Evolutionary conservation across 2,329 filamentous ascomycete species (phyloP), one percentile per base, ranked within the genome.

Genomic region (Lecanicillium sp.): DNA sequence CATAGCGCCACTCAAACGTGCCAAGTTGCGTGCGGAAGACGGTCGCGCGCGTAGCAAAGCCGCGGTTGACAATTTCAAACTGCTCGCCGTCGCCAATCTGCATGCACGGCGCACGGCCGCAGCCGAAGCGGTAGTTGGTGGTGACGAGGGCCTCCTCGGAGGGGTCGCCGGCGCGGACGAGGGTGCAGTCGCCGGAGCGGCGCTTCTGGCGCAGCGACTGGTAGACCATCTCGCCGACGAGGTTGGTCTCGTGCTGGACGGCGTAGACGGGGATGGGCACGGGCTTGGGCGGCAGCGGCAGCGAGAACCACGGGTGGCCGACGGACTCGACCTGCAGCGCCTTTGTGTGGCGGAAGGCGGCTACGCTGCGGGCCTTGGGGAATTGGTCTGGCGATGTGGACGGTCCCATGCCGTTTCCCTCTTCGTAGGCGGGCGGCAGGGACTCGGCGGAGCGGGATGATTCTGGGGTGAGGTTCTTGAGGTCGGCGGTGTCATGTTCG

Each of bases 81-180:
- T 55, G 53, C 5, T 59, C 51, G 13, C 47, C 14, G 31, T 29
- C 32, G 34, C 32, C 18, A 39, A 25, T 34, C 25, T 47, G 44
- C 17, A 81, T 56, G 31, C 64, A 54, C 3, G 77, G 76, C 6
- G 71, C 64, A 3, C 65, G 63, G 29, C 63, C 64, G 2, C 74
- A 74, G 0, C 77, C 76, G 48, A 71, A 78, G 45, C 67, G 69
- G 55, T 80, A 80, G 4, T 63, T 67, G 0, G 76, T 80, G 1
- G 54, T 61, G n/a, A 77, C 49, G 5, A 65, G 55, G 11, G 49
- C 41, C n/a, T 51, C 50, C 2, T 43, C 37, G 5, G 30, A 12
- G 31, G 49, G 46, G 12, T 64, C 60, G 27, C 63, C 58, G 17
- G 60, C 65, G 27, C 69, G 55, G 4, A 71, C 54, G 34, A 77